Base-by-base conservation (phyloP, 148 eudicot genomes). In the Polygonum aviculare region DNA sequence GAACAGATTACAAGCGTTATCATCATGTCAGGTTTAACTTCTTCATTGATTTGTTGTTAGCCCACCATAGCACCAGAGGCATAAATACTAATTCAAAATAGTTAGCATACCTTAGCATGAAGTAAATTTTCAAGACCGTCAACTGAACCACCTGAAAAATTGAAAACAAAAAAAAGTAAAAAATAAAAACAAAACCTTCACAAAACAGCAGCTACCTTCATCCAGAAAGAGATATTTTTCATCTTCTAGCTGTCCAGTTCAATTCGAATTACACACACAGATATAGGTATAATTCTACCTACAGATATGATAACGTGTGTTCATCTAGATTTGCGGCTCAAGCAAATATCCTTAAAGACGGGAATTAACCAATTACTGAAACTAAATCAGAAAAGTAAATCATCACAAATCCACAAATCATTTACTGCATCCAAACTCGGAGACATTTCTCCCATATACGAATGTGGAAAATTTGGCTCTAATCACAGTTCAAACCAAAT, bases 61-160 rank as follows among this genome's bases (percentile, higher is more conserved):
- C 72, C 36, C 35, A 95, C 99, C 97, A 92, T 95, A 40, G 99
- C 94, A 80, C 31, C 31, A 26, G 31, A 26, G 31, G 31, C 31
- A 26, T 26, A 26, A 26, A 26, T 84, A 94, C 2, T 19, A 33
- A 35, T 18, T 65, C 41, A 33, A 65, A 35, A 65, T 12, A 22
- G 3, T 36, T 19, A 65, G 35, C 70, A 65, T 67, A 95, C 99
- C 97, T 95, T 95, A 40, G 99, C 93, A 81, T 84, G 96, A 79
- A 95, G 90, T 81, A 90, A 85, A 65, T 85, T 76, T 86, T 95
- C 94, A 74, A 95, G 99, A 83, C 93, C 82, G 81, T 76, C 82
- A 84, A 95, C 80, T 49, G 99, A 92, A 78, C 90, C 92, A 83
- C 90, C 99, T 95, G 92, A 80, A 90, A 84, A 19, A 62, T 74